Evolutionary conservation across 257 asterid genomes (phyloP).

Genomic region (Catharanthus roseus): DNA sequence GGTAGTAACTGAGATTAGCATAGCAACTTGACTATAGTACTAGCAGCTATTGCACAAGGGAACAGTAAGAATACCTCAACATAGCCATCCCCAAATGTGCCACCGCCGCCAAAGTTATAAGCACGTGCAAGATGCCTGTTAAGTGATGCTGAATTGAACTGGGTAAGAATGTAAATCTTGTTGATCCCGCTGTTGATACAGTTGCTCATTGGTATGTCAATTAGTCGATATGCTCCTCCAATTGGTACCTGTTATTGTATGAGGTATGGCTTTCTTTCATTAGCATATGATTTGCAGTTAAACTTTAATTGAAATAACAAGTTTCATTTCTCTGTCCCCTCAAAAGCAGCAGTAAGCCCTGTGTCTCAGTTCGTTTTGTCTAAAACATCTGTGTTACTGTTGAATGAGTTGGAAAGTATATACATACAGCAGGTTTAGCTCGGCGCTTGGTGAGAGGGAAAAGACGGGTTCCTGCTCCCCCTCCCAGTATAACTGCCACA

Average conservation of each 20-base stretch:
- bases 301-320: not conserved
- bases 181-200: slow-evolving; percentile 95
- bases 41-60: not conserved
- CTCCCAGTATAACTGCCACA: slow-evolving; percentile 86
- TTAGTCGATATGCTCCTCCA: slow-evolving; percentile 95
- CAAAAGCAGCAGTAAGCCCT: not conserved
- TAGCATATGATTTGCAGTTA: not conserved
- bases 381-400: not conserved
- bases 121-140: slow-evolving; percentile 88
- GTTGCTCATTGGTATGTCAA: slow-evolving; percentile 97
- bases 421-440: slow-evolving; percentile 93
- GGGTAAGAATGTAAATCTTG: slow-evolving; percentile 93
- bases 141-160: slow-evolving; percentile 95
- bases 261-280: not conserved
- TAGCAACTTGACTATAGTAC: not conserved
- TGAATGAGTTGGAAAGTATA: not conserved
- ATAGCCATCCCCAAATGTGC: slow-evolving; percentile 86
- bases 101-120: slow-evolving; percentile 70
- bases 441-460: slow-evolving; percentile 94
- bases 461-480: slow-evolving; percentile 97
- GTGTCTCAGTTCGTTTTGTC: not conserved
- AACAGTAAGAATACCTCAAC: slow-evolving; percentile 52
- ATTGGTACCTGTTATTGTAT: slow-evolving; percentile 68
- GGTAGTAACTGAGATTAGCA: not conserved
- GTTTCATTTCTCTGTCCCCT: not conserved